A percentile compares a stretch with the other conserved stretches of the same genome.
These are phyloP conservation scores for Russula ochroleuca DNA, from an alignment of 768 basidiomycete genomes.

Conservation along the genomic window DNA sequence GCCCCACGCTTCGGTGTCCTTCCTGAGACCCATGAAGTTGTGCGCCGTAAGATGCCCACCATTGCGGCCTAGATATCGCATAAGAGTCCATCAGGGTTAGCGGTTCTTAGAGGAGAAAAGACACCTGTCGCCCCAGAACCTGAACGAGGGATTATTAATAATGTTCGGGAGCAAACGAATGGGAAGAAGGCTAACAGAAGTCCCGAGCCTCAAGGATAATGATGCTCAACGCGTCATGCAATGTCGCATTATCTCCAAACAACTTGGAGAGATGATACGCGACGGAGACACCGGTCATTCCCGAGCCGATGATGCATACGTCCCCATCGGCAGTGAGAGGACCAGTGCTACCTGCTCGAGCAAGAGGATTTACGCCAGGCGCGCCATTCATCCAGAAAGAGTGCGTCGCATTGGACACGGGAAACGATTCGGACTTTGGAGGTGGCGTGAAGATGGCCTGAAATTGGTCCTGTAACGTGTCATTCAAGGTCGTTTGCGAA, in stretches of 20 bases:
- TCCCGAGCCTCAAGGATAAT: conserved; percentile 81
- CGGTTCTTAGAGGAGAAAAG: conserved; percentile 6
- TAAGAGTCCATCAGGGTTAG: not conserved
- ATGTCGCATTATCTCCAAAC: conserved; percentile 14
- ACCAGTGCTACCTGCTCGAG: conserved; percentile 60
- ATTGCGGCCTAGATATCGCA: conserved; percentile 53
- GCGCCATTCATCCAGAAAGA: conserved; percentile 67
- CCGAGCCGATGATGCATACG: conserved; percentile 74
- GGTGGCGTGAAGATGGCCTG: not conserved
- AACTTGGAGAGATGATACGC: conserved; percentile 64
- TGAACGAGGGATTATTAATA: conserved; percentile 28
- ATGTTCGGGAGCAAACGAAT: not conserved
- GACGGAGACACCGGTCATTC: conserved; percentile 70
- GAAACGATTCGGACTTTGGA: conserved; percentile 34
- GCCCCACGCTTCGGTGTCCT: conserved; percentile 41
- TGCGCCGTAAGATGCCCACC: conserved; percentile 68
- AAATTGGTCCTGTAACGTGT: not conserved
- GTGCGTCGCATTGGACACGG: conserved; percentile 58
- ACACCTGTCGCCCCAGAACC: conserved; percentile 76
- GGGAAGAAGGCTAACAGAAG: conserved; percentile 56
- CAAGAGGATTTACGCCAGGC: conserved; percentile 61
- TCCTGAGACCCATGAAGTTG: conserved; percentile 45
- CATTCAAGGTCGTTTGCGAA: not conserved
- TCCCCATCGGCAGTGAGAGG: conserved; percentile 57
- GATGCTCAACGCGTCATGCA: conserved; percentile 39